Conservation (phyloP, 1,284 basidiomycete species). For the Moniliophthora roreri region DNA sequence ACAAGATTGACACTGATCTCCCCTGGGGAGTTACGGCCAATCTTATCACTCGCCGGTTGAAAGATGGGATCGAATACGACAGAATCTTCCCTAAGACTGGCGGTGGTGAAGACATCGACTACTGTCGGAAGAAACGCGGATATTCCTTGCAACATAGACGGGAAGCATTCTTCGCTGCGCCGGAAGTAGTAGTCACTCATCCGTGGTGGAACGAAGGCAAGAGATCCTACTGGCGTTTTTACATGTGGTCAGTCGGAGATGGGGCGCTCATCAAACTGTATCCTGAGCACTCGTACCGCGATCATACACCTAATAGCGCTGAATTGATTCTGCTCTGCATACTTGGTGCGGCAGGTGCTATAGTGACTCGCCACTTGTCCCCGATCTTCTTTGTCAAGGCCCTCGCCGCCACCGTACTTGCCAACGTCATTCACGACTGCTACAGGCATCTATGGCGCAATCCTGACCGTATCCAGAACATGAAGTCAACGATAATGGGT, state of each 20-base stretch:
- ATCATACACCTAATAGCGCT: conserved; percentile 48
- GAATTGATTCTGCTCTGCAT: conserved; percentile 37
- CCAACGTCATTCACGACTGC: conserved; percentile 47
- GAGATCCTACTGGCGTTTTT: conserved; percentile 53
- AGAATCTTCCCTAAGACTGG: conserved; percentile 58
- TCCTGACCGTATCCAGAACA: conserved; percentile 26
- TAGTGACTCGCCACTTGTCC: not conserved
- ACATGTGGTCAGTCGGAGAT: conserved; percentile 60
- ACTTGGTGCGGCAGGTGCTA: conserved; percentile 15
- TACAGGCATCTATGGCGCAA: conserved; percentile 47
- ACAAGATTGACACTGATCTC: conserved; percentile 44
- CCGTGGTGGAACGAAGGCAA: conserved; percentile 56
- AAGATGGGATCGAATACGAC: conserved; percentile 46
- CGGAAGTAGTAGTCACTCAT: conserved; percentile 47
- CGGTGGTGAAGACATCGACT: conserved; percentile 65
- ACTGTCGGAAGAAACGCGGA: conserved; percentile 49
- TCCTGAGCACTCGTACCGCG: conserved; percentile 45
- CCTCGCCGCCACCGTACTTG: conserved; percentile 30
- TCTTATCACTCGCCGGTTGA: conserved; percentile 45
- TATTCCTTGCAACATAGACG: conserved; percentile 33
- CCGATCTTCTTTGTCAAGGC: conserved; percentile 22
- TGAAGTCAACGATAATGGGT: conserved; percentile 37
- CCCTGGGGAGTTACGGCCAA: conserved; percentile 69
- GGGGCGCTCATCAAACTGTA: conserved; percentile 49
- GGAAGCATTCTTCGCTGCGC: conserved; percentile 48